Conservation (phyloP, 768 basidiomycete species). For the Clitopilus passeckerianus region DNA sequence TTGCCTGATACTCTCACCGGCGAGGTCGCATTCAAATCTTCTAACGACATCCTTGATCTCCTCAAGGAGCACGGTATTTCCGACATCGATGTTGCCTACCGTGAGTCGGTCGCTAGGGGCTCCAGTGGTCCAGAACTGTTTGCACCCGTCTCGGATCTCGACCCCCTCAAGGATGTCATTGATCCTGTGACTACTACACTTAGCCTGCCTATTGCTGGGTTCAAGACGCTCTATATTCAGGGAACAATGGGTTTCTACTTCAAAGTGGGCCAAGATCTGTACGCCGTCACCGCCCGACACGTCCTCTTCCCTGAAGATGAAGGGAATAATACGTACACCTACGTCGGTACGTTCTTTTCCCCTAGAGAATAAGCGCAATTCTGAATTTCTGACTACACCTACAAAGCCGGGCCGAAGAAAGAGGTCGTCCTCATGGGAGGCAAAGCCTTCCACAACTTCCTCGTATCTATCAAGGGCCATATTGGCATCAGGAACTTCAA, state of each 20-base stretch:
- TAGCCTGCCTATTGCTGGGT: constrained; percentile 19
- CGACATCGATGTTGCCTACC: constrained; percentile 32
- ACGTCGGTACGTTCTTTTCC: too few relatives aligned
- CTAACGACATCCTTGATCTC: constrained; percentile 23
- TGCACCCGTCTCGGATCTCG: constrained; percentile 18
- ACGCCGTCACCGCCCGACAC: constrained; percentile 18
- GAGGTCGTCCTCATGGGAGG: constrained; percentile 26
- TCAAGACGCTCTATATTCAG: constrained; percentile 12
- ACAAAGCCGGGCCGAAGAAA: constrained; percentile 14
- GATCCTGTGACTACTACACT: constrained; percentile 22
- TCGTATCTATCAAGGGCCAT: constrained; percentile 21
- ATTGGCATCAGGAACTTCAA: too few relatives aligned
- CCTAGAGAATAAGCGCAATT: constrained; percentile 4
- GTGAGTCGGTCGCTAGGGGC: constrained; percentile 21
- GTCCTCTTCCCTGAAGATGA: constrained; percentile 18
- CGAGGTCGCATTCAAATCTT: constrained; percentile 20
- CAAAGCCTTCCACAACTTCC: constrained; percentile 18
- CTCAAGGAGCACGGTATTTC: constrained; percentile 24
- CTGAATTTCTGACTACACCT: constrained; percentile 1
- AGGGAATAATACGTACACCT: too few relatives aligned
- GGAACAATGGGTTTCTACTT: constrained; percentile 22
- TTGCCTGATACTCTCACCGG: constrained; percentile 23
- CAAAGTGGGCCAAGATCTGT: constrained; percentile 16
- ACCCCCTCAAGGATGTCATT: constrained; percentile 14
- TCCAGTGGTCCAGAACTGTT: constrained; percentile 23